Evolutionary conservation across 2,329 filamentous ascomycete species (phyloP), one percentile per base, ranked within the genome.

Genomic region (Hypoxylon sp.): DNA sequence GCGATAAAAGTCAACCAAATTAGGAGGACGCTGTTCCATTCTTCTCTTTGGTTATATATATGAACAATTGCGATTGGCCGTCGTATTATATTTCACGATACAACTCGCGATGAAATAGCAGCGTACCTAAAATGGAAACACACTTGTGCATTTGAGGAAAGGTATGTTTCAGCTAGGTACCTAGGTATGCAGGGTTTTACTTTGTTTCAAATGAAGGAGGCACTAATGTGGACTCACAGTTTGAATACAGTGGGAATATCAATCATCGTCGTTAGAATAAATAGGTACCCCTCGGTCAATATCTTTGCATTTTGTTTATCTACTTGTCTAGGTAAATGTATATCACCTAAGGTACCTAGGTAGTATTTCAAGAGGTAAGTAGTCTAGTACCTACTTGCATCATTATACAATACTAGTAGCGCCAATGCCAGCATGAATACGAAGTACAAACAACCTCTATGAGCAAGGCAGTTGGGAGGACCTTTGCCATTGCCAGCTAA

Each of bases 81-180:
- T 15, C 6, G 13, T 34, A 34, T 19, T 46, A 32, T 15, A 10
- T 47, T 47, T 26, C 4, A 37, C 37, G 22, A 15, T 41, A 41
- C 8, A 30, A 56, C 44, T 26, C 37, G 17, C 37, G 37, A n/a
- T n/a, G 8, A 41, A 17, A 41, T 41, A 7, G 37, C 19, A n/a
- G n/a, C 37, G 37, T 41, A 41, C 37, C 19, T 24, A 39, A 24
- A 19, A 22, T 28, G 17, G 32, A 53, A 30, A n/a, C n/a, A 30
- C 30, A 56, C 52, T 19, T 53, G 24, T 26, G 8, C 49, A 50
- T 56, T 62, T 13, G 13, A 37, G 39, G 41, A 58, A 65, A 44
- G 41, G 48, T 52, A 55, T 51, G 59, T 65, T 65, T 65, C 59
- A 62, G 51, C 53, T 3, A n/a, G n/a, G n/a, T n/a, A n/a, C n/a